Percentiles rank a stretch among this genome's conserved stretches.
phyloP scores from a whole-genome alignment of 2,329 filamentous ascomycete genomes.

The Taxawa tesnikishii region DNA sequence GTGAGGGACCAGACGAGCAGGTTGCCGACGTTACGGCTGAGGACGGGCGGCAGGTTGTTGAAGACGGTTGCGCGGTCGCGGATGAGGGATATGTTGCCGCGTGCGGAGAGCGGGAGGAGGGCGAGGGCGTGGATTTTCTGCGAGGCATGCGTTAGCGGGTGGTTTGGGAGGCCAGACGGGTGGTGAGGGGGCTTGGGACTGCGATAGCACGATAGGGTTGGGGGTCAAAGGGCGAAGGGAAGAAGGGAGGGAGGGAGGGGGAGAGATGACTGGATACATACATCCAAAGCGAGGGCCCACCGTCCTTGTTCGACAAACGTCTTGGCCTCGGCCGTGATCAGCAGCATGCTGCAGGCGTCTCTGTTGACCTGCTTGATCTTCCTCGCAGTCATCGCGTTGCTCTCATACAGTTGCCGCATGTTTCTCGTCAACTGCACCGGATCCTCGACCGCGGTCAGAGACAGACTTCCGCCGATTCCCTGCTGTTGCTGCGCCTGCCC shows the following conservation, averaged over 20 bases:
- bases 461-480: constrained; percentile 44
- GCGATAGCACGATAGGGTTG: too few relatives aligned
- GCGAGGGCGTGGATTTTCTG: constrained; percentile 41
- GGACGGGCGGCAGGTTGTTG: constrained; percentile 61
- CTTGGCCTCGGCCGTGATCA: constrained; percentile 50
- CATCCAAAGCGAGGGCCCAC: constrained; percentile 52
- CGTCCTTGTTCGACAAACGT: constrained; percentile 43
- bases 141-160: constrained; percentile 1
- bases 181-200: too few relatives aligned
- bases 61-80: constrained; percentile 73
- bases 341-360: constrained; percentile 45
- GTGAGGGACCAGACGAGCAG: constrained; percentile 88
- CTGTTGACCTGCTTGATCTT: constrained; percentile 47
- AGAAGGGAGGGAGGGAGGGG: constrained; percentile 1
- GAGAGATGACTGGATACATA: constrained; percentile 30
- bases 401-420: constrained; percentile 50
- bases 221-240: too few relatives aligned
- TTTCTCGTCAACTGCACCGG: constrained; percentile 50
- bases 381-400: constrained; percentile 46
- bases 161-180: constrained; percentile 4
- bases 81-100: constrained; percentile 65
- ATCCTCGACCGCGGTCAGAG: constrained; percentile 56
- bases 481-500: constrained; percentile 16
- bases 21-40: constrained; percentile 81
- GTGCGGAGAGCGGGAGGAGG: constrained; percentile 67